A percentile compares a stretch with the other conserved stretches of the same genome.
These are phyloP conservation scores for Meyerozyma guilliermondii DNA, from an alignment of 1,139 yeast genomes.

Conservation along the genomic window DNA sequence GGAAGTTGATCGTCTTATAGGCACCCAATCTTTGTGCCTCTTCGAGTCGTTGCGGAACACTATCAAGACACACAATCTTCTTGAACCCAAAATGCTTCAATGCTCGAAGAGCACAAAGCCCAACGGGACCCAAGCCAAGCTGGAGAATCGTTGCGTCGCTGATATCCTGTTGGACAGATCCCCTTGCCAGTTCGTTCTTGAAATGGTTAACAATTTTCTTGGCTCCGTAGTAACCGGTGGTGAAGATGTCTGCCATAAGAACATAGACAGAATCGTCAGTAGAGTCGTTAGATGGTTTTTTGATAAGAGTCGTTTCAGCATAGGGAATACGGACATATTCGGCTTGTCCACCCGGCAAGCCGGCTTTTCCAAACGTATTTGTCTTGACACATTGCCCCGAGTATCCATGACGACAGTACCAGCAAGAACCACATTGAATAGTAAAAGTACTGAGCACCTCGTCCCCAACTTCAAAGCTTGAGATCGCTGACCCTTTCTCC, in stretches of 20 bases:
- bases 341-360: constrained; percentile 57
- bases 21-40: constrained; percentile 46
- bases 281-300: constrained; percentile 26
- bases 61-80: constrained; percentile 47
- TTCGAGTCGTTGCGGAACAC: constrained; percentile 42
- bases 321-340: constrained; percentile 55
- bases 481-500: constrained; percentile 29
- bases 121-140: constrained; percentile 65
- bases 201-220: constrained; percentile 43
- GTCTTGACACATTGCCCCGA: constrained; percentile 49
- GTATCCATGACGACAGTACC: constrained; percentile 48
- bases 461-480: constrained; percentile 35
- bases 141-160: constrained; percentile 41
- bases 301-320: constrained; percentile 48
- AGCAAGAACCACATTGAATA: constrained; percentile 52
- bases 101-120: constrained; percentile 48
- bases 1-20: constrained; percentile 35
- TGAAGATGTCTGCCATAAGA: constrained; percentile 63
- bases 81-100: constrained; percentile 43
- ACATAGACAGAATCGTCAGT: constrained; percentile 44
- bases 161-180: constrained; percentile 13
- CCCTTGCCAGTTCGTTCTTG: constrained; percentile 16
- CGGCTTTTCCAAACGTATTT: constrained; percentile 51
- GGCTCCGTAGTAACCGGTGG: constrained; percentile 60
- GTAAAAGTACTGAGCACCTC: constrained; percentile 49